Evolutionary conservation across 176 grass and related monocot species (phyloP).

Genomic region (Stipa capillata): DNA sequence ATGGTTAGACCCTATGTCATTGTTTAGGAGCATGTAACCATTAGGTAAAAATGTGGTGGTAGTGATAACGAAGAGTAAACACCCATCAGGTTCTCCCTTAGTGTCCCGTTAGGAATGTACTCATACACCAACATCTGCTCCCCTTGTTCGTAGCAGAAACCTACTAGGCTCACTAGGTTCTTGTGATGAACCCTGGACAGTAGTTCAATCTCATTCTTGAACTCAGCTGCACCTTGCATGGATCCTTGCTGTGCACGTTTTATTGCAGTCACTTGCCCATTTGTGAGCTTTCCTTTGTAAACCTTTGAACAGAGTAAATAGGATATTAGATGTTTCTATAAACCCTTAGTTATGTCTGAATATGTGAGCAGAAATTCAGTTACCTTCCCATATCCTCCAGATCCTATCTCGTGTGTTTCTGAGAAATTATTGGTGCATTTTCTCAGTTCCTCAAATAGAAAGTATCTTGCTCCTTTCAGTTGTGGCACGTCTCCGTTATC

Average conservation of each 20-base stretch:
- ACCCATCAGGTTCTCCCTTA: slow-evolving; percentile 65
- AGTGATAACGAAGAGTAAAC: background rate
- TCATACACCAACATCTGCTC: slow-evolving; percentile 79
- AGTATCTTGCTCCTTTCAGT: slow-evolving; percentile 56
- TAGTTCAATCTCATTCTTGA: slow-evolving; percentile 78
- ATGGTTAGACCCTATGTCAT: slow-evolving; percentile 7
- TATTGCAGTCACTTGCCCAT: slow-evolving; percentile 51
- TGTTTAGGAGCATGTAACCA: background rate
- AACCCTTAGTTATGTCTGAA: background rate
- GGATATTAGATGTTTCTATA: background rate
- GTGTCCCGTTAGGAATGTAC: slow-evolving; percentile 53
- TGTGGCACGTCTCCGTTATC: slow-evolving; percentile 42
- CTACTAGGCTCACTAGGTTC: slow-evolving; percentile 62
- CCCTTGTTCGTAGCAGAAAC: slow-evolving; percentile 72
- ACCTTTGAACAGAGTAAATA: slow-evolving; percentile 38
- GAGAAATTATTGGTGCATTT: slow-evolving; percentile 73
- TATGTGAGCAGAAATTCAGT: background rate
- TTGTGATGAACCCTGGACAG: slow-evolving; percentile 80
- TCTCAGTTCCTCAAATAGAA: slow-evolving; percentile 55
- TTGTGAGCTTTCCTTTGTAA: slow-evolving; percentile 50
- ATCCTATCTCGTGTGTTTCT: slow-evolving; percentile 46
- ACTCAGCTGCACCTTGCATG: slow-evolving; percentile 67
- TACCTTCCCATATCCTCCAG: slow-evolving; percentile 80
- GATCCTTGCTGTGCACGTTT: slow-evolving; percentile 71
- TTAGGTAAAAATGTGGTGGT: background rate